These are phyloP conservation scores for Bacidia rubella DNA, from an alignment of 495 filamentous ascomycete species.

Conservation along the genomic window DNA sequence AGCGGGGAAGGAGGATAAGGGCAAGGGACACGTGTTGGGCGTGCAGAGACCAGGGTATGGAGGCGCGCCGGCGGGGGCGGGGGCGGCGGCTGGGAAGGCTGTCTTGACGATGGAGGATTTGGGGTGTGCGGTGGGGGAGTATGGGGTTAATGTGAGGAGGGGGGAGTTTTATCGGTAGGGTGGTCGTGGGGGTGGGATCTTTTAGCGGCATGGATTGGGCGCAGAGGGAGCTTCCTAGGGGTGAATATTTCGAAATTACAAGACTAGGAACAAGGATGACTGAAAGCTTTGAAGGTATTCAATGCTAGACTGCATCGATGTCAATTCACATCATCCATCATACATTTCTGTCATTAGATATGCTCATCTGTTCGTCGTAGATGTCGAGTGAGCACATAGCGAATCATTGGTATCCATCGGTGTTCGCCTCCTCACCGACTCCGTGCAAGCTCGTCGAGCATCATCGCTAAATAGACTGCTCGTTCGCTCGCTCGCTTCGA, in stretches of 20 bases:
- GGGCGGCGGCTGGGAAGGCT: slow-evolving; percentile 49
- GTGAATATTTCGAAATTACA: no score
- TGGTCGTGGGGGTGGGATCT: background rate
- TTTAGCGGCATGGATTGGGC: background rate
- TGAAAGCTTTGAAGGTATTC: background rate
- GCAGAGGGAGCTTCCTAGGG: no score
- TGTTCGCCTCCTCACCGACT: no score
- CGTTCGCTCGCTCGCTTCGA: no score
- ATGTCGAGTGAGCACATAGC: no score
- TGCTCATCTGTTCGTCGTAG: no score
- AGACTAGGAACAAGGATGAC: background rate
- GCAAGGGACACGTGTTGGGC: slow-evolving; percentile 50
- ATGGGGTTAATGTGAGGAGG: slow-evolving; percentile 90
- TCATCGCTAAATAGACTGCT: no score
- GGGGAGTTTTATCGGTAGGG: slow-evolving; percentile 90
- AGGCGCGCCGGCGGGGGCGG: slow-evolving; percentile 77
- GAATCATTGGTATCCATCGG: no score
- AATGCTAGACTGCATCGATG: no score
- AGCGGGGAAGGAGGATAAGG: slow-evolving; percentile 27
- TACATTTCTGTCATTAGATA: no score
- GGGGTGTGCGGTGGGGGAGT: slow-evolving; percentile 93
- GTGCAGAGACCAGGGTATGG: slow-evolving; percentile 86
- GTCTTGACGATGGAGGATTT: slow-evolving; percentile 98
- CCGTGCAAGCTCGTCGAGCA: no score
- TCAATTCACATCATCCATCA: no score